Conservation (phyloP, 2,329 filamentous ascomycete species). For the Stagonosporopsis vannaccii region DNA sequence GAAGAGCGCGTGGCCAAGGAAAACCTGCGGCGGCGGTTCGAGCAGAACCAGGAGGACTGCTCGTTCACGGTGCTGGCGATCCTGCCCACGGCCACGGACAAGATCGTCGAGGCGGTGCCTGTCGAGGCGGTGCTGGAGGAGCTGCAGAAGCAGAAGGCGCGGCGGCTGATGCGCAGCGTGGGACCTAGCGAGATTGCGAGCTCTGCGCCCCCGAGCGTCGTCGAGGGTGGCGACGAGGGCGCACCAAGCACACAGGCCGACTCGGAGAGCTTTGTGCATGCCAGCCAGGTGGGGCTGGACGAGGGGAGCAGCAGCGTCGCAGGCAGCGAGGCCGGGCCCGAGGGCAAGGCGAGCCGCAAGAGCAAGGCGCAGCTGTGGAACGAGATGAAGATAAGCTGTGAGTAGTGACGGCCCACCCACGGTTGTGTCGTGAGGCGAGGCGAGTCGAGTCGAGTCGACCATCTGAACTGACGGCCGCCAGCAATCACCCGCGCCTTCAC, state of each 20-base stretch:
- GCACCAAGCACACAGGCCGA: conserved; percentile 74
- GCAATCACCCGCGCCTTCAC: conserved; percentile 92
- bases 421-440: no score
- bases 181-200: conserved; percentile 64
- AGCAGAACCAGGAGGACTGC: conserved; percentile 99
- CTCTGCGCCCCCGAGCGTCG: conserved; percentile 71
- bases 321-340: no score
- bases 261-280: conserved; percentile 77
- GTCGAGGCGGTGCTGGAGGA: conserved; percentile 94
- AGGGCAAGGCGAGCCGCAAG: conserved; percentile 68
- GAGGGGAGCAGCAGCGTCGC: no score
- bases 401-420: conserved; percentile 46
- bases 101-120: conserved; percentile 84
- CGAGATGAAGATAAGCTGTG: conserved; percentile 94
- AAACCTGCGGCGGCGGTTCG: conserved; percentile 94
- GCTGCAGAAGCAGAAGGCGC: conserved; percentile 89
- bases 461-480: conserved; percentile 47
- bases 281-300: conserved; percentile 71
- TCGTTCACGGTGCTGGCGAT: conserved; percentile 97
- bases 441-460: no score
- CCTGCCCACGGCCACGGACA: conserved; percentile 87
- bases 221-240: conserved; percentile 72
- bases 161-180: conserved; percentile 68
- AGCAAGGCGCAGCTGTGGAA: conserved; percentile 96
- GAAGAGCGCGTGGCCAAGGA: conserved; percentile 95